Percentiles rank a stretch among this genome's conserved stretches.
These are phyloP conservation scores for Delphinella strobiligena DNA, from an alignment of 2,329 filamentous ascomycete genomes.

Conservation along the genomic window DNA sequence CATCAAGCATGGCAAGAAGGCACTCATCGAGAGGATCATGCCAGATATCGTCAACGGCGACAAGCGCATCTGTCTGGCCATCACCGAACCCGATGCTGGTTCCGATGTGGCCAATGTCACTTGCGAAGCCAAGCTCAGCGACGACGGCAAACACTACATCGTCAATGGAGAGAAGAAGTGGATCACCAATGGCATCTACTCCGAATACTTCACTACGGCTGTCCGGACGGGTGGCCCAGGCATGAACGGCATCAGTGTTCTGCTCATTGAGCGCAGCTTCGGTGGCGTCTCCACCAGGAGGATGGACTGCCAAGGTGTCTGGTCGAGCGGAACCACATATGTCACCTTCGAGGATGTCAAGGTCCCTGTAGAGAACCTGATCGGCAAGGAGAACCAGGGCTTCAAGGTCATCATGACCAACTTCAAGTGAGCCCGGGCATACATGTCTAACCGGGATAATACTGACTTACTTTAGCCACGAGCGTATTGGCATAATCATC, in stretches of 20 bases:
- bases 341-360: slow-evolving; percentile 98
- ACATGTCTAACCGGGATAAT: neutral
- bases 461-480: slow-evolving; percentile 61
- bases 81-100: slow-evolving; percentile 90
- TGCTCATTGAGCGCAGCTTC: slow-evolving; percentile 77
- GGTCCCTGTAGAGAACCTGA: slow-evolving; percentile 95
- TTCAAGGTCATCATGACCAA: slow-evolving; percentile 99
- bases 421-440: slow-evolving; percentile 54
- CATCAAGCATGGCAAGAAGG: slow-evolving; percentile 81
- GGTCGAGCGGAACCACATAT: slow-evolving; percentile 90
- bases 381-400: slow-evolving; percentile 95
- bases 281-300: slow-evolving; percentile 83
- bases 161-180: slow-evolving; percentile 99
- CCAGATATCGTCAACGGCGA: slow-evolving; percentile 82
- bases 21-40: slow-evolving; percentile 73
- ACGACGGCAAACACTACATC: slow-evolving; percentile 97
- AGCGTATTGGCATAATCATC: slow-evolving; percentile 97
- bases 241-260: slow-evolving; percentile 84
- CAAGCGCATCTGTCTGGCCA: slow-evolving; percentile 94
- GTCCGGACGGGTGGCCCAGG: slow-evolving; percentile 76
- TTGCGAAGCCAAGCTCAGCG: slow-evolving; percentile 87
- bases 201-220: slow-evolving; percentile 94
- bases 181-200: slow-evolving; percentile 92
- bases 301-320: slow-evolving; percentile 98
- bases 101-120: slow-evolving; percentile 90